Percentiles rank a stretch among this genome's conserved stretches.
Conservation (phyloP, 2,329 filamentous ascomycete genomes). For the Phyllosticta ampelicida region DNA sequence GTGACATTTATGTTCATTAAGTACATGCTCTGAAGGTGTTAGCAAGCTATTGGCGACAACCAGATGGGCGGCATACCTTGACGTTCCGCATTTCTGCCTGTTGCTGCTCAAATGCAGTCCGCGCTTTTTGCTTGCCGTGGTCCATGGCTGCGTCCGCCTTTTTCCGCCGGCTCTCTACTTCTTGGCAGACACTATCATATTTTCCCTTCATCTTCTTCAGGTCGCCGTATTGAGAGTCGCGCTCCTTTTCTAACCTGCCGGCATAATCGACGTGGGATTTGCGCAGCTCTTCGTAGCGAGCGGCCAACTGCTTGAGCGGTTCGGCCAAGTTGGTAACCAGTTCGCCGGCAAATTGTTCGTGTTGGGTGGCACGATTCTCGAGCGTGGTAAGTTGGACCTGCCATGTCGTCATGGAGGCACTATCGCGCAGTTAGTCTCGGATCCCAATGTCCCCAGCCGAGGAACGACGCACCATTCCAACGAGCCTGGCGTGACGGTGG, state of each 20-base stretch:
- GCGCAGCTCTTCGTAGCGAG: conserved; percentile 79
- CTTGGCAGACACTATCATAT: conserved; percentile 87
- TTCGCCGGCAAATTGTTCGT: conserved; percentile 73
- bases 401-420: conserved; percentile 95
- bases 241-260: conserved; percentile 77
- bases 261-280: conserved; percentile 87
- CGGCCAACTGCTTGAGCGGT: conserved; percentile 63
- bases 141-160: conserved; percentile 93
- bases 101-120: conserved; percentile 85
- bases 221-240: conserved; percentile 72
- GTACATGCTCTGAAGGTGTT: conserved; percentile 64
- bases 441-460: conserved; percentile 6
- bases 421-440: conserved; percentile 21
- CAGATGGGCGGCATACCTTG: conserved; percentile 40
- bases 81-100: conserved; percentile 91
- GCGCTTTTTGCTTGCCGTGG: conserved; percentile 72
- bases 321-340: conserved; percentile 74
- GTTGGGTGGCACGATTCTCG: conserved; percentile 77
- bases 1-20: conserved; percentile 92
- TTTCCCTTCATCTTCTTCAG: conserved; percentile 84
- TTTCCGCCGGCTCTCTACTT: conserved; percentile 88
- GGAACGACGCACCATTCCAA: conserved; percentile 58
- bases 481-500: conserved; percentile 85
- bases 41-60: conserved; percentile 10
- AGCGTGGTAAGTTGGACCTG: conserved; percentile 84